phyloP scores from a whole-genome alignment of 805 yeast species.

The Candida nonsorbophila region DNA sequence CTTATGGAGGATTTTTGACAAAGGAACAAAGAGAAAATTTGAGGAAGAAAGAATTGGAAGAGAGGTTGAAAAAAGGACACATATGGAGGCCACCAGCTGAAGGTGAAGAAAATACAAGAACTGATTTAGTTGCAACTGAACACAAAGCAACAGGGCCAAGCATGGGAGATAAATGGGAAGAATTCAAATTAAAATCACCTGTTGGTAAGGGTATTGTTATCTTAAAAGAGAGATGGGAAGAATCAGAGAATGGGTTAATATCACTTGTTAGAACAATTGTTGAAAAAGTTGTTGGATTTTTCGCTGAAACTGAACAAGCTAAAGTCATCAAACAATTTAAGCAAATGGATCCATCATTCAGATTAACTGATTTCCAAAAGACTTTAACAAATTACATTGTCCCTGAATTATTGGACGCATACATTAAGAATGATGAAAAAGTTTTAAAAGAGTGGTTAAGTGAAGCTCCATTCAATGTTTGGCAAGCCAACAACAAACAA shows the following conservation, averaged over 20 bases:
- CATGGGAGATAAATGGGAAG: slow-evolving; percentile 59
- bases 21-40: slow-evolving; percentile 76
- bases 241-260: slow-evolving; percentile 87
- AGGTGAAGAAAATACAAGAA: slow-evolving; percentile 64
- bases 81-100: slow-evolving; percentile 45
- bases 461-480: slow-evolving; percentile 94
- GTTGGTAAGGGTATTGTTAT: slow-evolving; percentile 61
- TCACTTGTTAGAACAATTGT: slow-evolving; percentile 73
- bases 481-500: slow-evolving; percentile 90
- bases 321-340: slow-evolving; percentile 83
- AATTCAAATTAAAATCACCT: slow-evolving; percentile 60
- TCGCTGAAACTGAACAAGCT: slow-evolving; percentile 95
- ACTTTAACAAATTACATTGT: slow-evolving; percentile 88
- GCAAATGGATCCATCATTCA: slow-evolving; percentile 86
- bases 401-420: slow-evolving; percentile 94
- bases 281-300: slow-evolving; percentile 79
- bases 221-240: slow-evolving; percentile 77
- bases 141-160: slow-evolving; percentile 69
- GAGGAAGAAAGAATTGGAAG: slow-evolving; percentile 48
- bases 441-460: slow-evolving; percentile 87
- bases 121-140: slow-evolving; percentile 76
- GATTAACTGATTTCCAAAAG: slow-evolving; percentile 67
- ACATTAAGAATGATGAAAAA: slow-evolving; percentile 82
- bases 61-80: slow-evolving; percentile 55
- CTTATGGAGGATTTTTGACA: slow-evolving; percentile 88